Base-by-base conservation (phyloP, 78 protist genomes). In the Isochrysis galbana region DNA sequence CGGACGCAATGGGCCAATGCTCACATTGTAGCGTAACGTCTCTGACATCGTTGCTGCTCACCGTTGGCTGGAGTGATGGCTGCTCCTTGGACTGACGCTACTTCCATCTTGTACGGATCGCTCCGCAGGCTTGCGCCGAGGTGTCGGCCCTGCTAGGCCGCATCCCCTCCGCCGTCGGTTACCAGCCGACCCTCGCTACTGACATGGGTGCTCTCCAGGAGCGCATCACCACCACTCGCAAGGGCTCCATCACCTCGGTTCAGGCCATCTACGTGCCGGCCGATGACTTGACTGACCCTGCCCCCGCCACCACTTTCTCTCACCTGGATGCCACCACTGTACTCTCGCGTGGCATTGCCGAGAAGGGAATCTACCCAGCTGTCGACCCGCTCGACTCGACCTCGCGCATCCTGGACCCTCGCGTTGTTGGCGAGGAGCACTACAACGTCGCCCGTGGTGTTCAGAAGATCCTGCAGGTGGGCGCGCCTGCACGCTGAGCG, bases 261-360 rank as follows among this genome's bases (percentile, higher is more conserved):
- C 99, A 97, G 97, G 99, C 99, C 91, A 97, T 99, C 84, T 98
- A 98, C 97, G 99, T 98, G 96, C 99, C 99, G 44, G 99, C 99
- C 92, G 99, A 99, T 72, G 99, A 99, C 95, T 92, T 99, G 83
- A 98, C 99, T 80, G 99, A 98, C 92, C 99, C 99, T 48, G 99
- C 99, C 94, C 99, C 99, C 72, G 99, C 99, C 92, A 99, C 99
- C 92, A 98, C 99, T 92, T 99, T 99, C 94, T 97, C 99, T 26
- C 99, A 99, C 90, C 77, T 99, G 86, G 99, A 99, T 91, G 99
- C 99, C 89, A 99, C 99, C 90, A 98, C 99, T 80, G 99, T 99
- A 95, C 96, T 99, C 46, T 96, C 98, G 54, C 99, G 99, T 72
- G 90, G 91, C 46, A 96, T 98, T 90, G 97, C 99, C 55, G 99